Conservation (phyloP, 2,329 filamentous ascomycete species). For the Curvularia eragrostidis region DNA sequence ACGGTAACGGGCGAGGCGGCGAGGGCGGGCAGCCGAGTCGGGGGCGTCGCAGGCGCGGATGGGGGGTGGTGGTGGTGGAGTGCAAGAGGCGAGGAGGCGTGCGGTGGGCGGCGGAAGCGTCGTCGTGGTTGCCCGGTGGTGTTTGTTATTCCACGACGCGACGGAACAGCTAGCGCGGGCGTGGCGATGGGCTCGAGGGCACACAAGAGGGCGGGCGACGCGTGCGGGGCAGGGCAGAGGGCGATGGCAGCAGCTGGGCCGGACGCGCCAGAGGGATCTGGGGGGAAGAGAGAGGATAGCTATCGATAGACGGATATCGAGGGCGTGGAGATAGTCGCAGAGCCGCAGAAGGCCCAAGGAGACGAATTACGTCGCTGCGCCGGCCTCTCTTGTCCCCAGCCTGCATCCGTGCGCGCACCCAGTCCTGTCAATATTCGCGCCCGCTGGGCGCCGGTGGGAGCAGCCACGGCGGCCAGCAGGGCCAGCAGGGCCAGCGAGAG, state of each 20-base stretch:
- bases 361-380: conserved; percentile 22
- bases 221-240: conserved; percentile 13
- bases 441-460: background rate
- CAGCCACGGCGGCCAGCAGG: background rate
- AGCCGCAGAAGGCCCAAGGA: conserved; percentile 22
- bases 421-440: background rate
- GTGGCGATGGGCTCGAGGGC: conserved; percentile 2
- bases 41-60: conserved; percentile 12
- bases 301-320: conserved; percentile 29
- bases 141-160: conserved; percentile 28
- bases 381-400: background rate
- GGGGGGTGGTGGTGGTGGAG: conserved; percentile 3
- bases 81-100: conserved; percentile 2
- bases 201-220: conserved; percentile 13
- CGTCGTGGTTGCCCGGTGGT: conserved; percentile 18
- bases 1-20: conserved; percentile 1
- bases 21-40: conserved; percentile 5
- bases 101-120: conserved; percentile 13
- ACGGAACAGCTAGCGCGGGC: conserved; percentile 19
- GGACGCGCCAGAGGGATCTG: conserved; percentile 7
- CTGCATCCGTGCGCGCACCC: conserved; percentile 20
- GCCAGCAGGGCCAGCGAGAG: background rate
- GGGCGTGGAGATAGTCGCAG: conserved; percentile 21
- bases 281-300: conserved; percentile 10
- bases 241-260: conserved; percentile 10